Base-by-base conservation (phyloP, 352 stramenopile species). In the Phytophthora parvispora region DNA sequence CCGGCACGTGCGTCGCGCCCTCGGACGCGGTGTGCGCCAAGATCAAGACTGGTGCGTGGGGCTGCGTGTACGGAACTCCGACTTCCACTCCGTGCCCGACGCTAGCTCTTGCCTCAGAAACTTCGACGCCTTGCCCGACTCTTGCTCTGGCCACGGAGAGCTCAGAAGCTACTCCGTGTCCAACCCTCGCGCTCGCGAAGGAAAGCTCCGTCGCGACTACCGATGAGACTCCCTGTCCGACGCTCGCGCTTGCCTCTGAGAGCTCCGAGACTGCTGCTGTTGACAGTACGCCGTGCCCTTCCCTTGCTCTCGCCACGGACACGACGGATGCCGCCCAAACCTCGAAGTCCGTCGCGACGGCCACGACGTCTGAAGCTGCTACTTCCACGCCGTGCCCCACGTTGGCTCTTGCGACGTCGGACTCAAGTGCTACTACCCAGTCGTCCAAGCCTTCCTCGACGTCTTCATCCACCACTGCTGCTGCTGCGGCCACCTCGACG, bases 21-120 rank as follows among this genome's bases (percentile, higher is more conserved):
- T 70, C 78, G 13, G 76, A 89, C 27, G 78, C 83, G 1, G 53
- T 66, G 25, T 91, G 81, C 42, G 45, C 68, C 7, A 86, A 83
- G 71, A 86, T 91, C 62, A 80, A 86, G 63, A 89, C 78, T 29
- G 82, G 84, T 24, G 83, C 78, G 3, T 89, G 77, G 81, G 81
- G 83, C 16, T 92, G 84, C 60, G 61, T 64, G 42, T 69, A 69
- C 34, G 45, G 22, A 43, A 27, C 59, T 18, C 16, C 40, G 32
- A 51, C 13, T 18, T 43, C 47, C 6, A 47, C 62, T 18, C 22
- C 49, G 27, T 53, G 38, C 8, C 48, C 56, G n/a, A 63, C 56
- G 24, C 24, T 50, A 49, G 53, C 34, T 49, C 52, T 59, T 27
- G 53, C n/a, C n/a, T n/a, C n/a, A n/a, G n/a, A n/a, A n/a, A 51